Evolutionary conservation across 805 yeast genomes (phyloP).

Genomic region (Spencermartinsiella europaea): DNA sequence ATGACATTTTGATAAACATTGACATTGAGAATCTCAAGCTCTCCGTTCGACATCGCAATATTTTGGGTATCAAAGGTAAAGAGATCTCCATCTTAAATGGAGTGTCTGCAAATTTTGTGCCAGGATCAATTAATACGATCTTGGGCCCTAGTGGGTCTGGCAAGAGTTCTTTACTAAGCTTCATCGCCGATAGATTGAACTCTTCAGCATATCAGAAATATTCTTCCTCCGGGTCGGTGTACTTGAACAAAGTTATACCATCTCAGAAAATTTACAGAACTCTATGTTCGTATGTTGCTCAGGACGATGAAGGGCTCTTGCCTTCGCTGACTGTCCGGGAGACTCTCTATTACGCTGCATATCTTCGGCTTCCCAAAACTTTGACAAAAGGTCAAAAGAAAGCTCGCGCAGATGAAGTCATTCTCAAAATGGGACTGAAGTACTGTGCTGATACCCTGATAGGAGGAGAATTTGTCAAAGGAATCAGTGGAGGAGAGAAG

Average conservation of each 20-base stretch:
- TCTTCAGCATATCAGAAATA: slow-evolving; percentile 33
- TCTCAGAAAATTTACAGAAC: slow-evolving; percentile 35
- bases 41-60: slow-evolving; percentile 16
- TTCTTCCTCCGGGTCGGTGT: slow-evolving; percentile 39
- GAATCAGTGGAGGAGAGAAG: slow-evolving; percentile 76
- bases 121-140: slow-evolving; percentile 60
- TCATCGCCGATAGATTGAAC: slow-evolving; percentile 54
- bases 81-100: slow-evolving; percentile 39
- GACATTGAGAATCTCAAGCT: slow-evolving; percentile 24
- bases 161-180: slow-evolving; percentile 61
- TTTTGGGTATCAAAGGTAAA: slow-evolving; percentile 10
- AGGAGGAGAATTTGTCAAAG: slow-evolving; percentile 56
- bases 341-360: slow-evolving; percentile 68
- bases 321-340: slow-evolving; percentile 73
- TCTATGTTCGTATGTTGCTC: slow-evolving; percentile 72
- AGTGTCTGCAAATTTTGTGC: slow-evolving; percentile 47
- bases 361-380: slow-evolving; percentile 49
- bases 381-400: slow-evolving; percentile 41
- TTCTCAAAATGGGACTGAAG: slow-evolving; percentile 59
- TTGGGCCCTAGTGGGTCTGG: slow-evolving; percentile 85
- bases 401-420: slow-evolving; percentile 48
- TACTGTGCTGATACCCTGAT: slow-evolving; percentile 75
- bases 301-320: slow-evolving; percentile 68
- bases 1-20: slow-evolving; percentile 19
- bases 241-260: slow-evolving; percentile 39